These are phyloP conservation scores for Strobilomyces dryophilus DNA, from an alignment of 768 basidiomycete genomes.

Conservation along the genomic window DNA sequence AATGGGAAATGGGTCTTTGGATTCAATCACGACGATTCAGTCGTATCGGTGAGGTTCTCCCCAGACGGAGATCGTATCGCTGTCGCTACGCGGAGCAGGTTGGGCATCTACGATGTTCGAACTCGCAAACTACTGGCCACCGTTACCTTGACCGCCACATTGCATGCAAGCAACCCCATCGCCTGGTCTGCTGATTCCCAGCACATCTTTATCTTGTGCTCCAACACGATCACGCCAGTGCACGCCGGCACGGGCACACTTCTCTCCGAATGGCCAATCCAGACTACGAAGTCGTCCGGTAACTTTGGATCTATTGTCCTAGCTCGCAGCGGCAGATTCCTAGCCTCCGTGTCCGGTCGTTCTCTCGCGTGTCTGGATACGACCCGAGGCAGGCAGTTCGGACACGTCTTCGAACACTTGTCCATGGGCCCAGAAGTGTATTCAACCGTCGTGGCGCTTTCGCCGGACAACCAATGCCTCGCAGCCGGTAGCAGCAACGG, in stretches of 20 bases:
- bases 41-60: not conserved
- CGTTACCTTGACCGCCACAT: not conserved
- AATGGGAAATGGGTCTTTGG: not conserved
- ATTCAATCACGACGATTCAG: not conserved
- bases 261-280: not conserved
- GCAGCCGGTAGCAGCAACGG: not conserved
- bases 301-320: not conserved
- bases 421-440: not conserved
- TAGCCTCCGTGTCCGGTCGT: not conserved
- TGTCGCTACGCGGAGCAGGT: not conserved
- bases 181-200: not conserved
- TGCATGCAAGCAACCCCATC: not conserved
- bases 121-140: not conserved
- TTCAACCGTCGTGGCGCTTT: not conserved
- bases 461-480: not conserved
- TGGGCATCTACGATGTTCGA: not conserved
- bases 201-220: not conserved
- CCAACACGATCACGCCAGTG: not conserved
- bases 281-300: not conserved
- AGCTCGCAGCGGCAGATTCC: not conserved
- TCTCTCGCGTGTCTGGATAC: not conserved
- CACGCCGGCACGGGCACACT: not conserved
- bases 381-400: not conserved
- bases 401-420: not conserved
- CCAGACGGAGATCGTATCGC: not conserved